These are phyloP conservation scores for Aureobasidium sp. DNA, from an alignment of 2,329 filamentous ascomycete genomes.

Conservation along the genomic window DNA sequence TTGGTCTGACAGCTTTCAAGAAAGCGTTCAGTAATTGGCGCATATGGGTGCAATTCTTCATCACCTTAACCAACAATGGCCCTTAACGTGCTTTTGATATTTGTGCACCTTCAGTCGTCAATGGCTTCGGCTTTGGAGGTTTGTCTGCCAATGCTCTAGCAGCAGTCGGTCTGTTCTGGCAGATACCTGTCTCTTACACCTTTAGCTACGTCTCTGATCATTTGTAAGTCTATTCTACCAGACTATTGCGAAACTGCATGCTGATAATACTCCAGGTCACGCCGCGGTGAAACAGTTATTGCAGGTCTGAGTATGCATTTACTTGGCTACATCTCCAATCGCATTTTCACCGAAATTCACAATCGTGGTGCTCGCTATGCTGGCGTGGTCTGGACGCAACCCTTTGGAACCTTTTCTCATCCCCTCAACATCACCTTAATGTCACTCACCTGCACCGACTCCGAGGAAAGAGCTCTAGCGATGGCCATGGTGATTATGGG, in stretches of 20 bases:
- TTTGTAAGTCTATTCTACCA: slow-evolving; percentile 32
- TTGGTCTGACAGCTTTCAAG: slow-evolving; percentile 23
- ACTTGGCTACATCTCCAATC: slow-evolving; percentile 46
- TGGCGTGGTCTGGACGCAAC: slow-evolving; percentile 48
- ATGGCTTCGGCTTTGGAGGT: slow-evolving; percentile 19
- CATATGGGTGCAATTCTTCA: slow-evolving; percentile 25
- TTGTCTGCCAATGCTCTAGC: slow-evolving; percentile 25
- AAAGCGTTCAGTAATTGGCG: slow-evolving; percentile 25
- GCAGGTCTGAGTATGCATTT: slow-evolving; percentile 39
- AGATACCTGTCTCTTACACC: slow-evolving; percentile 41
- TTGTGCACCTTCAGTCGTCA: slow-evolving; percentile 26
- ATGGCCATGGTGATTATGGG: slow-evolving; percentile 57
- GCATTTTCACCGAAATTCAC: slow-evolving; percentile 40
- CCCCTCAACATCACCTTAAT: slow-evolving; percentile 54
- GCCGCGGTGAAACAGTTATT: slow-evolving; percentile 45
- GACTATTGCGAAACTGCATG: not conserved
- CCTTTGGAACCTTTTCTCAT: slow-evolving; percentile 46
- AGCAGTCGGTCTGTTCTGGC: slow-evolving; percentile 26
- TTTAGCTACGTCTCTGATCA: slow-evolving; percentile 47
- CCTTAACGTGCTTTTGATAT: slow-evolving; percentile 24
- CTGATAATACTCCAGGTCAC: slow-evolving; percentile 26
- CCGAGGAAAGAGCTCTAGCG: slow-evolving; percentile 49
- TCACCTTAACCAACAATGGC: slow-evolving; percentile 25
- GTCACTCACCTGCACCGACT: slow-evolving; percentile 47
- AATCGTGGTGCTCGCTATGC: slow-evolving; percentile 41